Evolutionary conservation across 2,329 filamentous ascomycete species (phyloP), one percentile per base, ranked within the genome.

Genomic region (Fusarium beomiforme): DNA sequence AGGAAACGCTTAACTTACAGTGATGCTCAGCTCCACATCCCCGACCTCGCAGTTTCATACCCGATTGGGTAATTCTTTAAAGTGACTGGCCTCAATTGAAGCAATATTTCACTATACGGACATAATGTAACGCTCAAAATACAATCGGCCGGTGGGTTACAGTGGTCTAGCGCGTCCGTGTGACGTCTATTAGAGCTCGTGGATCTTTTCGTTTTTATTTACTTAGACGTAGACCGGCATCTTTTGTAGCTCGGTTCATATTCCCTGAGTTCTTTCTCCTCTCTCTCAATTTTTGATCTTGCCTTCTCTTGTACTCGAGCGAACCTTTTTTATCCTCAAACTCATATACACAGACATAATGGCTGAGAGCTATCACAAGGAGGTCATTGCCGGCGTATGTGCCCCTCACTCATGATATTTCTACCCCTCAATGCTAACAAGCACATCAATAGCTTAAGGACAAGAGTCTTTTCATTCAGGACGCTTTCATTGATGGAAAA

Each of bases 351-450:
- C 47, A 59, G 9, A 59, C 71, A 69, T 55, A 69, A 76, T 76
- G 75, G 73, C 75, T 60, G 69, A 76, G 65, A 76, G 31, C 41
- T 76, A 76, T 61, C 75, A 76, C 73, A 76, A 76, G 67, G 71
- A 76, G 73, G 75, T 69, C 64, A 64, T 76, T 59, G 59, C 75
- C 44, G 65, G 67, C 44, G 75, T 76, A 62, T 53, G 75, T 72
- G 43, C 69, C 65, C 66, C 69, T 72, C 65, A 56, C 26, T 70
- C 69, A 72, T 72, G 70, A 69, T 53, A 50, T 64, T 16, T 31
- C 29, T 60, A 34, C 59, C 43, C 56, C 53, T 66, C 60, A 19
- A 36, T 26, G 47, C 75, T 77, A 64, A 76, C 59, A 37, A 23
- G 33, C 16, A 60, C 4, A 33, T 24, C 59, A 21, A 62, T 26